Base-by-base conservation (phyloP, 2,329 filamentous ascomycete species). In the Botrytis tulipae region DNA sequence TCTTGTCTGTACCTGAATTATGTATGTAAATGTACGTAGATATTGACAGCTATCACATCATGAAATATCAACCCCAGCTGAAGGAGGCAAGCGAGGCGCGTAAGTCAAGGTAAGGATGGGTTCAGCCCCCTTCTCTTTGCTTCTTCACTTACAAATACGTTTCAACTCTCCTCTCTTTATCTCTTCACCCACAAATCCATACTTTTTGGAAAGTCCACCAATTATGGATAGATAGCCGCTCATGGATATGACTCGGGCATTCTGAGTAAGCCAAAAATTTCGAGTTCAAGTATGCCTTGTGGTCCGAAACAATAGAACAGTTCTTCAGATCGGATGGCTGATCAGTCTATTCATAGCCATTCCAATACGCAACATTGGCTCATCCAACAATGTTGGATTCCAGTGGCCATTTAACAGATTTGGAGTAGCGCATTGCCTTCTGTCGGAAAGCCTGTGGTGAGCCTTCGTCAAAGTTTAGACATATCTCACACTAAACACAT, bases 61-160 rank as follows among this genome's bases (percentile, higher is more conserved):
- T 54, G 16, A n/a, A 54, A 29, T 29, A 40, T 32, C 40, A 63
- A 63, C n/a, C n/a, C 8, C 40, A 32, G 40, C n/a, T 63, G 22
- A 5, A 29, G 22, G 22, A 54, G 35, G 46, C 46, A 54, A 25
- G 18, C 12, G 32, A 54, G 46, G 35, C 65, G 51, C 14, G 18
- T 22, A 35, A 40, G 65, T 22, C 32, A n/a, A 40, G 46, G 65
- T 40, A 67, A 67, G 46, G 32, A 54, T 54, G 4, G 9, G 32
- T 54, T 67, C 65, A 67, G 65, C 65, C 46, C 22, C 22, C n/a
- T 61, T 25, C 35, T 61, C 35, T 61, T 61, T 60, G 29, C 57
- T 22, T 60, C 32, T 60, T 35, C 32, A 25, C 32, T 61, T 40
- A 37, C 59, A 25, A 51, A n/a, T 51, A n/a, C 22, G 14, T 8